Base-by-base conservation (phyloP, 1,284 basidiomycete species). In the Trichosporon ovoides region DNA sequence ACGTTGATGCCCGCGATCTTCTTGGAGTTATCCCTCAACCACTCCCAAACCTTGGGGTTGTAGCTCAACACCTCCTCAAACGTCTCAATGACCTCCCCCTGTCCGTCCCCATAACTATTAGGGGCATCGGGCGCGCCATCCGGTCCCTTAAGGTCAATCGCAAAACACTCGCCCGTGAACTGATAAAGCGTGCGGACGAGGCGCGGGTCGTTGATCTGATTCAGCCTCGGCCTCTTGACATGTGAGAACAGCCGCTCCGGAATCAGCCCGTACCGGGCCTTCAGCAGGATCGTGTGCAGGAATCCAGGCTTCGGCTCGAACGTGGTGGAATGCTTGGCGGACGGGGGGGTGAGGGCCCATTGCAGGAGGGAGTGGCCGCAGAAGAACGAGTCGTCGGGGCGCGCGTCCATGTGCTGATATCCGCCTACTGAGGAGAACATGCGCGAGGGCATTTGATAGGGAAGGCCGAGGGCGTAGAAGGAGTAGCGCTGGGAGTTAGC, bases 221-320 rank as follows among this genome's bases (percentile, higher is more conserved):
- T 73, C 38, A 72, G 58, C 18, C 72, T 60, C 1, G 75, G 74
- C 13, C 67, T 66, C 43, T 64, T 65, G 50, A 72, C 59, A 56
- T 77, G 73, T 5, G 67, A 68, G 59, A 73, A 76, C n/a, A 76
- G 66, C 52, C 73, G 76, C 34, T 67, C 60, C 3, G 75, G 70
- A 38, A 74, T 73, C 6, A 78, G 66, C 38, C 67, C 63, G 43
- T 65, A 62, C 14, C 72, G 68, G 59, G 78, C 76, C 65, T 80
- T 80, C 16, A 77, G 71, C 38, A 80, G 71, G 64, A 80, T 80
- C 16, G 74, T 74, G 57, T 80, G 79, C 22, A 77, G 66, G 68
- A 80, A 80, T 0, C 77, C 72, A 0, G 79, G 79, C 24, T 66
- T 63, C 11, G 78, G 74, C 57, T 76, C 74, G 56, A 71, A 77